Percentiles rank a stretch among this genome's conserved stretches.
These are phyloP conservation scores for Tuber indicum DNA, from an alignment of 495 filamentous ascomycete genomes.

Conservation along the genomic window DNA sequence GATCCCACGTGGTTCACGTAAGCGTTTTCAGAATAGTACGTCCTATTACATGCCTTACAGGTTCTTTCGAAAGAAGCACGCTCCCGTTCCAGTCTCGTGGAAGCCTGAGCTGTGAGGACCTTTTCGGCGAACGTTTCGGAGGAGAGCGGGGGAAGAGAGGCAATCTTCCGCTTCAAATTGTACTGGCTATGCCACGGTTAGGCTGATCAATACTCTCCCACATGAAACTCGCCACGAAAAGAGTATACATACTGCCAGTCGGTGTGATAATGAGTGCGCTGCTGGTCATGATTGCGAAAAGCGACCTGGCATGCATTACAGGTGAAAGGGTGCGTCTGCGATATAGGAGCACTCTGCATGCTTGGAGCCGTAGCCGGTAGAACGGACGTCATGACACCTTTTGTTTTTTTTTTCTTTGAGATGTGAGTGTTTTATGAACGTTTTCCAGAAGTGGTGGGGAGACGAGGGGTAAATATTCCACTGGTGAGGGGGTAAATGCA, in stretches of 20 bases:
- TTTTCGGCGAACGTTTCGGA: slow-evolving; percentile 95
- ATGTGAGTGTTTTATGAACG: slow-evolving; percentile 18
- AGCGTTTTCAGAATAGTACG: slow-evolving; percentile 92
- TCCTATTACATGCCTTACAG: slow-evolving; percentile 79
- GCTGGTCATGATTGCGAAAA: slow-evolving; percentile 86
- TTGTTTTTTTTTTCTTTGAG: neutral
- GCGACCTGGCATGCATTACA: slow-evolving; percentile 98
- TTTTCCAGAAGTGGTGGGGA: neutral
- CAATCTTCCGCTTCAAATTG: slow-evolving; percentile 93
- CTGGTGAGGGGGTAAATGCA: slow-evolving; percentile 30
- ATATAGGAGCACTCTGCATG: slow-evolving; percentile 33
- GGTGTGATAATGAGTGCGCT: slow-evolving; percentile 88
- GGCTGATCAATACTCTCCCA: slow-evolving; percentile 9
- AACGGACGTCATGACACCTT: slow-evolving; percentile 30
- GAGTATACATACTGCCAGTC: slow-evolving; percentile 84
- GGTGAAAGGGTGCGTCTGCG: slow-evolving; percentile 72
- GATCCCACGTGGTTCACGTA: slow-evolving; percentile 88
- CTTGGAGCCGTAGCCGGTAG: slow-evolving; percentile 28
- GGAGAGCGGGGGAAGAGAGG: slow-evolving; percentile 81
- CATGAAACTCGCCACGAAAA: slow-evolving; percentile 5
- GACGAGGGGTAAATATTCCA: slow-evolving; percentile 1
- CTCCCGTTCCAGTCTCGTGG: slow-evolving; percentile 71
- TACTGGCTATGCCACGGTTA: slow-evolving; percentile 61
- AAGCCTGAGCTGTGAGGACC: slow-evolving; percentile 84
- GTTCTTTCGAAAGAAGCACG: slow-evolving; percentile 81